Percentiles rank a stretch among this genome's conserved stretches.
Conservation (phyloP, 331 rosid genomes). For the Dryas integrifolia region DNA sequence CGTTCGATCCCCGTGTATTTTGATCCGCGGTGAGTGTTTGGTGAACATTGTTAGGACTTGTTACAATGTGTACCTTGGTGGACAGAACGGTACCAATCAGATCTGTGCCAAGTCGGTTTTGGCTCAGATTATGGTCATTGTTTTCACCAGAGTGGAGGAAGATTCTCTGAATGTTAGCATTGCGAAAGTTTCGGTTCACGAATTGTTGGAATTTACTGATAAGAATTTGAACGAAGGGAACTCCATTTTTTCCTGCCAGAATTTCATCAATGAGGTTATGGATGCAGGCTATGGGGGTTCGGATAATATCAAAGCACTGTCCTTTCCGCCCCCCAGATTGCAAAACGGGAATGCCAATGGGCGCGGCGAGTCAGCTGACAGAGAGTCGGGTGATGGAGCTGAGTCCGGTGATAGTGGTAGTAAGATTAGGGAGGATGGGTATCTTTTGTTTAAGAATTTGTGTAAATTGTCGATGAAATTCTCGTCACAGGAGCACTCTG, state of each 20-base stretch:
- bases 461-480: slow-evolving; percentile 96
- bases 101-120: slow-evolving; percentile 98
- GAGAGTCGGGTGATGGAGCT: slow-evolving; percentile 39
- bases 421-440: slow-evolving; percentile 92
- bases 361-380: slow-evolving; percentile 24
- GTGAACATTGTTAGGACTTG: slow-evolving; percentile 83
- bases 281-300: slow-evolving; percentile 63
- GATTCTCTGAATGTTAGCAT: slow-evolving; percentile 58
- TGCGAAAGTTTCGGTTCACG: slow-evolving; percentile 60
- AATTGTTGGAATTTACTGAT: slow-evolving; percentile 87
- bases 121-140: slow-evolving; percentile 85
- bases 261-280: slow-evolving; percentile 78
- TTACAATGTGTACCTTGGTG: slow-evolving; percentile 92
- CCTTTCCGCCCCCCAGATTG: slow-evolving; percentile 20
- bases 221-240: slow-evolving; percentile 95
- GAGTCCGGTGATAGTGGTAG: slow-evolving; percentile 45
- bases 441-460: slow-evolving; percentile 79
- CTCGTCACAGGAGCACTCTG: slow-evolving; percentile 84
- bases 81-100: slow-evolving; percentile 88
- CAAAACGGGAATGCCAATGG: slow-evolving; percentile 36
- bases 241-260: slow-evolving; percentile 74
- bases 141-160: slow-evolving; percentile 73
- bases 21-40: slow-evolving; percentile 81
- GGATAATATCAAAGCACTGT: slow-evolving; percentile 24
- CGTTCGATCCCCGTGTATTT: slow-evolving; percentile 67